Base-by-base conservation (phyloP, 345 rosid species). In the Citrus reticulata region DNA sequence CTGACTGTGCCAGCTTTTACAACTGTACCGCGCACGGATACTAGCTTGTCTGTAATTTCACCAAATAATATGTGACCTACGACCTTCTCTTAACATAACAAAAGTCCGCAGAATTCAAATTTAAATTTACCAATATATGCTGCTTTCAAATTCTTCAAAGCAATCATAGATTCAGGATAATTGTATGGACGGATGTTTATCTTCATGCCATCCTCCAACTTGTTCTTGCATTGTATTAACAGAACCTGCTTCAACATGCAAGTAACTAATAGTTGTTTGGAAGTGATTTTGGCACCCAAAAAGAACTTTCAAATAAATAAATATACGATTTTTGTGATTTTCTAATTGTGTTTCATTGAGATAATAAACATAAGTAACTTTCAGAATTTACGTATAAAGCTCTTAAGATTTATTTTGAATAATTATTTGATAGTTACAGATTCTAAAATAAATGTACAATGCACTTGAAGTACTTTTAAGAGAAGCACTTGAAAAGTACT, bases 1-100 rank as follows among this genome's bases (percentile, higher is more conserved):
- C 91, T 92, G 30, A 91, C 97, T 16, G 88, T 90, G 93, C 97
- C 94, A 79, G 84, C 92, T 90, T 95, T 95, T 40, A 93, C 92
- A 16, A 95, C 94, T 1, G 95, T 91, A 57, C 98, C 99, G 73
- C 90, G 90, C 68, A 95, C 90, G 29, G 99, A 91, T 67, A 93
- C 97, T 84, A 95, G 95, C 88, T 95, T 95, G 75, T 93, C 99
- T 95, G 90, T 39, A 83, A 80, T 78, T 59, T 34, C 74, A 87
- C 68, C 72, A 68, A 67, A 70, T 37, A 39, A 72, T 29, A 69
- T 68, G 42, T 25, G 65, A n/a, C 42, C 55, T 27, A 40, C 20
- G 16, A 20, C 2, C 3, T 63, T 78, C 76, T 65, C 11, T 75
- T 63, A 72, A 29, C 77, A 42, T 27, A 62, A 19, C 60, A 35